Evolutionary conservation across 495 filamentous ascomycete genomes (phyloP), one percentile per base, ranked within the genome.

Genomic region (Bathelium albidoporum): DNA sequence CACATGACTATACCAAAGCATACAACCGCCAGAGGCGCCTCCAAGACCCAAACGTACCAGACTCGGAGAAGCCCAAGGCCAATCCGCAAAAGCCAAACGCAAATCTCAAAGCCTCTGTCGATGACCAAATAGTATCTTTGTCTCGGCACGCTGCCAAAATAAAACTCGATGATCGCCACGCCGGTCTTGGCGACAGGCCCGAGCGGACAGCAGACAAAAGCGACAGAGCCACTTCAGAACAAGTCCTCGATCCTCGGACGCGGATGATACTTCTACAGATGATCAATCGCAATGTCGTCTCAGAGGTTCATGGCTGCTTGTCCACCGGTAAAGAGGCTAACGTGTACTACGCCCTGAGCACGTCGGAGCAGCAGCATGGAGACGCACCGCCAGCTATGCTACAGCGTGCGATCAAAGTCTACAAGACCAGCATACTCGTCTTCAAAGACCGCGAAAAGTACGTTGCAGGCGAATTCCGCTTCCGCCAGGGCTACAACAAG

Each of bases 391-490:
- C 78, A 10, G 68, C 77, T 31, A 73, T 79, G 0, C 62, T 80
- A 2, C 85, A 90, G 65, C 85, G 90, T 59, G 94, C 94, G 16
- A 90, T 98, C 77, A 98, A 98, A 74, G 88, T 98, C 26, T 98
- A 97, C 82, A 97, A 97, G 79, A 98, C 95, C 0, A 87, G 87
- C 49, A 97, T 97, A 63, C 76, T 97, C 41, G 90, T 92, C 3
- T 98, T 98, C 83, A 97, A 98, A 77, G 93, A 97, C 75, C 83
- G 94, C 45, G 90, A 96, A 70, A 88, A 89, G 65, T 98, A 98
- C 72, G 90, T 97, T 36, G 87, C 86, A 1, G 94, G 95, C 61
- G 94, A 97, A 73, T 90, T 90, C 74, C 80, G 95, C 32, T 91
- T 91, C 77, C 77, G 85, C 43, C 77, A 81, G 53, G 93, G 91